These are phyloP conservation scores for Prorocentrum cordatum DNA, from an alignment of 169 alveolate species.

Conservation along the genomic window DNA sequence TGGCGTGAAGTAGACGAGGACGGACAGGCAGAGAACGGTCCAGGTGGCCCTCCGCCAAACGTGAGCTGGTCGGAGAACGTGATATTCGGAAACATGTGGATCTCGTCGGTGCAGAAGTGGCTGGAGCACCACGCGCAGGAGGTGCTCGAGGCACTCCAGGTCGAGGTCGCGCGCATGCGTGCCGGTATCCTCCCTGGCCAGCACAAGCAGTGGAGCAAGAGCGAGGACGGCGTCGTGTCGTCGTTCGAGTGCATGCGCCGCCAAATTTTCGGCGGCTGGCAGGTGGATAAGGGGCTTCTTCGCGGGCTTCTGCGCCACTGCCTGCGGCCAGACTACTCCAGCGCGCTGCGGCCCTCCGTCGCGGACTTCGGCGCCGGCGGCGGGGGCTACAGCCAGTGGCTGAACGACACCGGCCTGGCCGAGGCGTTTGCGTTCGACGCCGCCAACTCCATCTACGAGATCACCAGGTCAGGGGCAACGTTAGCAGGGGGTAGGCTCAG, in stretches of 20 bases:
- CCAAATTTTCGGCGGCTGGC: background rate
- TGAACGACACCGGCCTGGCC: background rate
- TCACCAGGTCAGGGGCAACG: no score
- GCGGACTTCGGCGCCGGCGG: constrained; percentile 24
- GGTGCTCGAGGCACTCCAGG: background rate
- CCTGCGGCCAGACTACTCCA: background rate
- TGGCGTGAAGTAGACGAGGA: background rate
- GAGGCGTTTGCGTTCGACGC: background rate
- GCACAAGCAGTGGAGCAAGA: background rate
- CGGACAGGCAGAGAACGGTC: background rate
- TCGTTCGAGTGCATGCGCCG: background rate
- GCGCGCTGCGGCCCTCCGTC: background rate
- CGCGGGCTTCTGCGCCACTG: background rate
- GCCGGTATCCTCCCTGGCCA: background rate
- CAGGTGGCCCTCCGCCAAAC: background rate
- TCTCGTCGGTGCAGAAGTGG: background rate
- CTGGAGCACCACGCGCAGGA: background rate
- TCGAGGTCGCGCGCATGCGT: background rate
- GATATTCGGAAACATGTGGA: background rate
- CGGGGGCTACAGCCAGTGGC: background rate
- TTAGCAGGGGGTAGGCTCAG: no score
- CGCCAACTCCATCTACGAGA: no score
- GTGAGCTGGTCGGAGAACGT: background rate
- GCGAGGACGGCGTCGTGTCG: background rate
- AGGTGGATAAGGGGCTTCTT: background rate